Evolutionary conservation across 2,329 filamentous ascomycete genomes (phyloP).

Genomic region (Drechslera avenae): DNA sequence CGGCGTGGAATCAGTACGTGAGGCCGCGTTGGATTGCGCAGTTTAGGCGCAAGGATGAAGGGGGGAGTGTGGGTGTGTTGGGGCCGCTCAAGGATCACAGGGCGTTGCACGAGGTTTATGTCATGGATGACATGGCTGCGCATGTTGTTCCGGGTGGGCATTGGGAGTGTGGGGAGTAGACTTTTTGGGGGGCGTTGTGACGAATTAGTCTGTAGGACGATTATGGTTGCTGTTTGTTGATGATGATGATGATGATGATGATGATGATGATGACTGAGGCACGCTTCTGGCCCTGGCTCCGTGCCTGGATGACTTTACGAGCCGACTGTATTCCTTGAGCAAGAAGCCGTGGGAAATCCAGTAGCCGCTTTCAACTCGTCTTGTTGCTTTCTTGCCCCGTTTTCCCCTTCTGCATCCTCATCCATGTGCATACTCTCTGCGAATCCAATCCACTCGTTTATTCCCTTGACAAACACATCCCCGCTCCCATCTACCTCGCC

Average conservation of each 20-base stretch:
- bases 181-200: too few species aligned
- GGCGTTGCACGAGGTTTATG: not conserved
- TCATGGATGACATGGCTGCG: not conserved
- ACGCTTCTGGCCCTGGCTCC: too few species aligned
- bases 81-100: not conserved
- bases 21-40: not conserved
- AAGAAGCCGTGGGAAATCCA: too few species aligned
- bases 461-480: slow-evolving; percentile 74
- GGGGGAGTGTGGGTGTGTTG: not conserved
- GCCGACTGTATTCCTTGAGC: too few species aligned
- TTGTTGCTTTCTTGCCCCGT: not conserved
- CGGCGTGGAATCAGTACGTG: not conserved
- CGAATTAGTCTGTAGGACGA: too few species aligned
- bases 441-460: slow-evolving; percentile 81
- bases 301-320: too few species aligned
- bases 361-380: not conserved
- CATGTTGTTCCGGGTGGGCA: too few species aligned
- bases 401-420: slow-evolving; percentile 17
- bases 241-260: too few species aligned
- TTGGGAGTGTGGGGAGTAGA: too few species aligned
- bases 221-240: too few species aligned
- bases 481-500: slow-evolving; percentile 62
- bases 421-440: slow-evolving; percentile 60
- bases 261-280: too few species aligned
- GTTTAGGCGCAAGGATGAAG: not conserved